Conservation (phyloP, 805 yeast genomes). For the Wickerhamomyces silvicola region DNA sequence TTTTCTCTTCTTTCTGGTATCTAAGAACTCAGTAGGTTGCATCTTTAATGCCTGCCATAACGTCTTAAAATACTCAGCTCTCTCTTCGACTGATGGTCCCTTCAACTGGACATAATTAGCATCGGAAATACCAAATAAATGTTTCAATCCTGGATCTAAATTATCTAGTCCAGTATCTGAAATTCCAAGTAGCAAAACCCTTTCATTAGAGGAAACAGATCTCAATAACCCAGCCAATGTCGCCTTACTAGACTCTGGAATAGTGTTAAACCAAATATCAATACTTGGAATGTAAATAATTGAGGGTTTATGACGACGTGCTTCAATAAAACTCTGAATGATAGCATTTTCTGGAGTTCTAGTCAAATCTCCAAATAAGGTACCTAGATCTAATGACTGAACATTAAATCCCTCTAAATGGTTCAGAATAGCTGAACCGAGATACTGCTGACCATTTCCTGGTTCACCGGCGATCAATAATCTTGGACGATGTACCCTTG, state of each 20-base stretch:
- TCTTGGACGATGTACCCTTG: conserved; percentile 79
- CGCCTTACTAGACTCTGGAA: conserved; percentile 63
- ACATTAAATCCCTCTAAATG: conserved; percentile 84
- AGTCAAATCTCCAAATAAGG: conserved; percentile 70
- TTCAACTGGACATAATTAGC: conserved; percentile 40
- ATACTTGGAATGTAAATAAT: conserved; percentile 78
- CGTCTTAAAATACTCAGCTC: conserved; percentile 49
- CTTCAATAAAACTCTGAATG: conserved; percentile 81
- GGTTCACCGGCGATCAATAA: conserved; percentile 62
- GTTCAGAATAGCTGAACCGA: conserved; percentile 76
- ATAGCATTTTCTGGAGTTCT: conserved; percentile 78
- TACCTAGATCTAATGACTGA: conserved; percentile 77
- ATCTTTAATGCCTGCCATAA: conserved; percentile 50
- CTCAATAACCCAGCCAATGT: conserved; percentile 66
- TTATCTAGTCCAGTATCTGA: conserved; percentile 42
- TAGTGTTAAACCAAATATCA: conserved; percentile 66
- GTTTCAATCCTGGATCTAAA: conserved; percentile 39
- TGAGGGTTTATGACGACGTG: conserved; percentile 83
- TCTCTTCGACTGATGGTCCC: conserved; percentile 40
- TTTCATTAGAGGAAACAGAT: conserved; percentile 64
- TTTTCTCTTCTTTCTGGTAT: conserved; percentile 36
- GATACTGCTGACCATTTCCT: conserved; percentile 84
- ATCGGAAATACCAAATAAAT: conserved; percentile 51
- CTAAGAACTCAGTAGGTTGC: conserved; percentile 69
- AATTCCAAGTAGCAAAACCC: conserved; percentile 66